Base-by-base conservation (phyloP, 768 basidiomycete genomes). In the Amanita subjunquillea region DNA sequence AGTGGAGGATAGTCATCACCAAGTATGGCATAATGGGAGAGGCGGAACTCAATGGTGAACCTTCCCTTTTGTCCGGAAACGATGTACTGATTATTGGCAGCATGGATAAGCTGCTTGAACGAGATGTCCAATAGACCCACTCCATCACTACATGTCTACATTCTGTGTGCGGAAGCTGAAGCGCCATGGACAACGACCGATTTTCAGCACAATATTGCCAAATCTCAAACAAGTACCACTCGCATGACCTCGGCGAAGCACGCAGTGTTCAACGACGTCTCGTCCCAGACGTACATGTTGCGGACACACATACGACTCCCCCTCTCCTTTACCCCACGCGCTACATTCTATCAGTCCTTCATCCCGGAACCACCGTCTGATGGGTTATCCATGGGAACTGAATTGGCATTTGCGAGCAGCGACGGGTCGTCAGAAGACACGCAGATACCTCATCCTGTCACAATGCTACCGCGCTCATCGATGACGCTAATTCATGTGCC, bases 1-100 rank as follows among this genome's bases (percentile, higher is more conserved):
- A 92, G 62, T 93, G 91, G 91, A 75, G 84, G 48, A 67, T 92
- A 9, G 81, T 85, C 7, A 71, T 93, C 53, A 69, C 84, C 5
- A 87, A 83, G 60, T 65, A 84, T 3, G 90, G 90, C 0, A 53
- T 67, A 8, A 80, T 91, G 71, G 63, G 66, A 1, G 65, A 72
- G 46, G 60, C 62, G 5, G 91, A 93, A 61, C 63, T 89, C 20
- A 72, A 82, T 58, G 83, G 90, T 89, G 57, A 54, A 81, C 41
- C 46, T 48, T 32, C 45, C 39, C 25, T 54, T 27, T 20, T 3
- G 51, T 27, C 23, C 54, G 38, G 40, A n/a, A 48, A 15, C 9
- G 48, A 36, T 42, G 57, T n/a, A 25, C 58, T 39, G 50, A 50
- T 44, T 9, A 13, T 50, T 30, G 37, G n/a, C 58, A 91, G 89